Conservation (phyloP, 148 eudicot species). For the Rhododendron ovatum region DNA sequence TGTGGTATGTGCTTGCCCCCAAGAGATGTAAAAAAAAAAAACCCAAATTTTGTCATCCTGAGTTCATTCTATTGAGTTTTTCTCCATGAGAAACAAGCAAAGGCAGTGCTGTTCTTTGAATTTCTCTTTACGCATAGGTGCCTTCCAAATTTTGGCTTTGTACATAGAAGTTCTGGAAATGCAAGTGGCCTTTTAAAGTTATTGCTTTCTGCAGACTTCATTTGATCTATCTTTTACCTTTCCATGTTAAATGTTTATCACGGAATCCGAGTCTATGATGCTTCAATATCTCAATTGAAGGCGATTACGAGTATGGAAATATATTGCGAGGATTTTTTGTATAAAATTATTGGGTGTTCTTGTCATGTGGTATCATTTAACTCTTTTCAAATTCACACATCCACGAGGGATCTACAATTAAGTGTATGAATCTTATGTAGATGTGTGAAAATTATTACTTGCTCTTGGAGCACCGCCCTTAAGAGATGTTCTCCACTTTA, state of each 20-base stretch:
- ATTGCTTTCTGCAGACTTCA: not conserved
- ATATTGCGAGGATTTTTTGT: not conserved
- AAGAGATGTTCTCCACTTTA: too few relatives aligned
- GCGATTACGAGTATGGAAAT: not conserved
- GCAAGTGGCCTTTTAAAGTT: not conserved
- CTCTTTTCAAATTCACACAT: not conserved
- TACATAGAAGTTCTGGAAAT: not conserved
- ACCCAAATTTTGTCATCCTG: constrained; percentile 17
- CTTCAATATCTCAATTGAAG: not conserved
- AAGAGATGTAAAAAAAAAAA: constrained; percentile 25
- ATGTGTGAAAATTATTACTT: too few relatives aligned
- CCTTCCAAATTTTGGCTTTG: not conserved
- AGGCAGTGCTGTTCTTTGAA: not conserved
- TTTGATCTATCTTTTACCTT: not conserved
- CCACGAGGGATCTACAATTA: not conserved
- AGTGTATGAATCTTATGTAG: too few relatives aligned
- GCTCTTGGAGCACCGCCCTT: too few relatives aligned
- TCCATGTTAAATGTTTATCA: not conserved
- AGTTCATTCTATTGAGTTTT: constrained; percentile 4
- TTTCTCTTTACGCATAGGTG: not conserved
- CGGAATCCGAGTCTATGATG: not conserved
- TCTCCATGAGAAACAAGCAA: not conserved
- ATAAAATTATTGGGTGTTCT: not conserved
- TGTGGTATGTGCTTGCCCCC: not conserved
- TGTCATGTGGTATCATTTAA: not conserved